Evolutionary conservation across 176 grass and related monocot genomes (phyloP), one percentile per base, ranked within the genome.

Genomic region (Pharus latifolius): DNA sequence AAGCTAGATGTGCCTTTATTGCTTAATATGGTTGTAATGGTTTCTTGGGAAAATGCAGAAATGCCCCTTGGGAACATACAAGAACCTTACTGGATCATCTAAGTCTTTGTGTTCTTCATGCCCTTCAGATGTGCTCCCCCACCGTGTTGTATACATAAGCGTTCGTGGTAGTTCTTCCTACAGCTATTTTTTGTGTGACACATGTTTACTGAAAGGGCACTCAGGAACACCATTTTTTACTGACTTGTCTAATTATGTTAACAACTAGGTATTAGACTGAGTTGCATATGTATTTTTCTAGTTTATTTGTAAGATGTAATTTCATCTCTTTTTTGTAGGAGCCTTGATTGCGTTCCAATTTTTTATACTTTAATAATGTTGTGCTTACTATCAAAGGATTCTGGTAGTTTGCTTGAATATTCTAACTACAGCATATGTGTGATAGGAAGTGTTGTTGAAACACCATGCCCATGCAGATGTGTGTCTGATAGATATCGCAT

Each of bases 401-500:
- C 52, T 47, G 3, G 37, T 29, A 55, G 17, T 51, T 58, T 49
- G 28, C 16, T 72, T 83, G 35, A 42, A 73, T 31, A 52, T 69
- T 52, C 58, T 60, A 74, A 78, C n/a, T 62, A 65, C 46, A 63
- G 11, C 28, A 74, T 76, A 50, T 64, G 48, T 59, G 78, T 40
- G 35, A 56, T n/a, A 99, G 96, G 96, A 73, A 90, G 96, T 65
- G 87, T 84, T 53, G 77, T 87, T 69, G 96, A 88, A 84, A 88
- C 79, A 34, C 96, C 90, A 44, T 99, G 96, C 52, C 96, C 87
- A 20, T 99, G 91, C 73, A 88, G 73, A 78, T 99, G 96, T 71
- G 29, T 95, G 37, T 91, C 96, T 60, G 96, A 99, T 72, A 85
- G 96, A 87, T 99, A 99, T 81, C 96, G 87, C 82, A 91, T 95